Evolutionary conservation across 495 filamentous ascomycete species (phyloP), one percentile per base, ranked within the genome.

Genomic region (Viridothelium virens): DNA sequence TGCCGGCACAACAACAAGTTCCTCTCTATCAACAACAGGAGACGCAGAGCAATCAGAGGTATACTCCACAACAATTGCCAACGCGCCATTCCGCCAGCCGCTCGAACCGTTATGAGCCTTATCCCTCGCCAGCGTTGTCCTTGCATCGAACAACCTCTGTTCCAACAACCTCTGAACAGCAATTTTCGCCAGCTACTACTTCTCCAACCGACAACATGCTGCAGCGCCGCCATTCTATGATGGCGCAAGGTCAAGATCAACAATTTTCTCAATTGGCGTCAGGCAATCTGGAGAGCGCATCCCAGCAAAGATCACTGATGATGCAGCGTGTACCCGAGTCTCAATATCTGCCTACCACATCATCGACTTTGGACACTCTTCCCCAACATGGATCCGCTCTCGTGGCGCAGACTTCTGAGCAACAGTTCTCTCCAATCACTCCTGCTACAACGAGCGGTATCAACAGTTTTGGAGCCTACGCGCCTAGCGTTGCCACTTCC

Each of bases 51-150:
- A 59, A 59, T 31, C 53, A 11, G 18, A 33, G 53, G 31, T 59
- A 34, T 36, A 9, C 5, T 9, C 9, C 25, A 5, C 53, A 59
- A 36, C 18, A 59, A 7, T 18, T 59, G 31, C 3, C 31, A 36
- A 36, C 53, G 6, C 53, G 53, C 31, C 53, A 59, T 36, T 33
- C 53, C 2, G n/a, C 5, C 33, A 59, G 36, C 18, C 53, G 53
- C 7, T 59, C 53, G 36, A 33, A 36, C 18, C 53, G 53, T 59
- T 59, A 34, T 18, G 53, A 59, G 53, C 53, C 53, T 36, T 59
- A 59, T 36, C 53, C 53, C 7, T 59, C 53, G 36, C 5, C 53
- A 36, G 53, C 18, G 31, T 2, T 59, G 5, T 36, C 53, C 33
- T 31, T 59, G 2, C 53, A 59, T 6, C 3, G 53, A 36, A 59